Base-by-base conservation (phyloP, 2,329 filamentous ascomycete genomes). In the Mycocentrospora acerina region DNA sequence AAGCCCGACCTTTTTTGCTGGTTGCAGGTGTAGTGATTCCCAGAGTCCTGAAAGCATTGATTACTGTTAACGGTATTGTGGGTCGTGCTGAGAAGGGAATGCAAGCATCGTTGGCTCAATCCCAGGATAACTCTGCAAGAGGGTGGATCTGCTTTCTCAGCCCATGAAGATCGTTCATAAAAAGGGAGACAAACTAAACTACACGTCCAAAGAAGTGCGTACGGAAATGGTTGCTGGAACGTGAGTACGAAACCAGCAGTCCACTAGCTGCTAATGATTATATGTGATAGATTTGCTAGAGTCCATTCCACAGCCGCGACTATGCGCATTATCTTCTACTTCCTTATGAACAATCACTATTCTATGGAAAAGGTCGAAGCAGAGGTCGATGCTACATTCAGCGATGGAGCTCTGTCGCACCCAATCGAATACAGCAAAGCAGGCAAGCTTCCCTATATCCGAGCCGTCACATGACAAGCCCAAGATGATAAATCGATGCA, bases 391-490 rank as follows among this genome's bases (percentile, higher is more conserved):
- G 32, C 32, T 11, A 47, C 8, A 8, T 26, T 35, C n/a, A 25
- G 24, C 3, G 22, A 45, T 14, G 37, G 48, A 15, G 14, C 33
- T 31, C 32, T 57, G 13, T 42, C 32, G 4, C 41, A 42, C 4
- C 48, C 42, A 9, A 28, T 55, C 7, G 42, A 39, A 16, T 48
- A 55, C 15, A 30, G 24, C 7, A 46, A 89, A 61, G 76, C 74
- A 32, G 81, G 86, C 62, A 78, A 77, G 35, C 73, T 91, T 5
- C 79, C 80, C 0, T 91, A 90, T 60, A 77, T 91, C 2, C 83
- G 88, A 55, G 86, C 86, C 3, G 82, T 81, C 37, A 78, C n/a
- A n/a, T n/a, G n/a, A n/a, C n/a, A n/a, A n/a, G n/a, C n/a, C n/a
- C n/a, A n/a, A n/a, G n/a, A n/a, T n/a, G n/a, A n/a, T n/a, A n/a